Conservation (phyloP, 129 eudicot genomes). For the Helichrysum umbraculigerum region DNA sequence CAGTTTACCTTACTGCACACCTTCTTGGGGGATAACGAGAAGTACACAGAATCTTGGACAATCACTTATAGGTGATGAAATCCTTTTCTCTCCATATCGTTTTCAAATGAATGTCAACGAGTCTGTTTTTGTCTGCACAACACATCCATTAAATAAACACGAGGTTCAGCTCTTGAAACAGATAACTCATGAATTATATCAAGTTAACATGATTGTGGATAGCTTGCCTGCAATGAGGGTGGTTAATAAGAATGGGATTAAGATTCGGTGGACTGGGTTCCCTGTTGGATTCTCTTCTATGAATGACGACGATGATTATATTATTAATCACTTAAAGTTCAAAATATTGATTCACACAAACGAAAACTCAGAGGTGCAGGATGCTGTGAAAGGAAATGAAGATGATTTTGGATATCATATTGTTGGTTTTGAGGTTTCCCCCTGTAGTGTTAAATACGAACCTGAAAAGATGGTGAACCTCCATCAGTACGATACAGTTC, state of each 20-base stretch:
- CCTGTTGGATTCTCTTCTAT: conserved; percentile 63
- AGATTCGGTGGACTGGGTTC: conserved; percentile 73
- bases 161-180: conserved; percentile 73
- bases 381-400: conserved; percentile 68
- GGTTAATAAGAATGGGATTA: conserved; percentile 57
- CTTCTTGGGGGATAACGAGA: conserved; percentile 60
- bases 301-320: conserved; percentile 51
- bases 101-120: conserved; percentile 67
- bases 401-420: conserved; percentile 69
- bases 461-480: conserved; percentile 55
- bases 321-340: conserved; percentile 63
- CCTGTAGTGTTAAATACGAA: conserved; percentile 61
- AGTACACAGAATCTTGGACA: conserved; percentile 82
- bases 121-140: conserved; percentile 61
- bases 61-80: conserved; percentile 71
- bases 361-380: conserved; percentile 67
- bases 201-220: conserved; percentile 73
- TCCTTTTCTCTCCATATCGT: conserved; percentile 71
- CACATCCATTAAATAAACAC: conserved; percentile 48
- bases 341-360: conserved; percentile 59
- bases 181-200: conserved; percentile 74
- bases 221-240: conserved; percentile 65
- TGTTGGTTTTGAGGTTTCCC: conserved; percentile 71
- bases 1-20: conserved; percentile 73
- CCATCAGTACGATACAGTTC: conserved; percentile 46